phyloP scores from a whole-genome alignment of 164 flowering plant species.

The Paratinospora sagittata region DNA sequence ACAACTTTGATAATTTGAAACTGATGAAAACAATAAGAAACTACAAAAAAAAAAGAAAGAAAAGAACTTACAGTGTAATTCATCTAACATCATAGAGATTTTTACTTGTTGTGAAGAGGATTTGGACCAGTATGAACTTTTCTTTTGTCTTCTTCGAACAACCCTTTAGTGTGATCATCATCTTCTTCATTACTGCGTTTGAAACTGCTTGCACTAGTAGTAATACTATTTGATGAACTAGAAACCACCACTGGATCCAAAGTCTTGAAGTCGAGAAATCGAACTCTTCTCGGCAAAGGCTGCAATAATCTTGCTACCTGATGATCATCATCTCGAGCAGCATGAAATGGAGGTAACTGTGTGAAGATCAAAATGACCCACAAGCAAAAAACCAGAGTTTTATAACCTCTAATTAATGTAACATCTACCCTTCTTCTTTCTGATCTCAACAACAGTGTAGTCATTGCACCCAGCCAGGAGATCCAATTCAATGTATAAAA shows the following conservation, averaged over 20 bases:
- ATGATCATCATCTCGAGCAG: not conserved
- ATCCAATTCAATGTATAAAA: not conserved
- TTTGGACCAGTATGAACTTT: slow-evolving; percentile 64
- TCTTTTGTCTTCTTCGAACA: slow-evolving; percentile 55
- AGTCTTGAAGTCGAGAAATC: slow-evolving; percentile 13
- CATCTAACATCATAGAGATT: not conserved
- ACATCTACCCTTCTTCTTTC: slow-evolving; percentile 7
- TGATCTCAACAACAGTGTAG: not conserved
- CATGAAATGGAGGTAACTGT: slow-evolving; percentile 9
- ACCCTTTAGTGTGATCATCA: slow-evolving; percentile 10
- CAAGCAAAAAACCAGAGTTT: slow-evolving; percentile 20
- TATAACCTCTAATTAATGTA: slow-evolving; percentile 7
- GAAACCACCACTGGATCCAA: slow-evolving; percentile 17
- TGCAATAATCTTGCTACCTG: not conserved
- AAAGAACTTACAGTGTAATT: not conserved
- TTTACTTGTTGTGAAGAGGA: slow-evolving; percentile 60
- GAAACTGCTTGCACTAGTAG: not conserved
- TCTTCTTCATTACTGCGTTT: not conserved
- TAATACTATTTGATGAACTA: slow-evolving; percentile 10
- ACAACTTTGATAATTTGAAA: not conserved
- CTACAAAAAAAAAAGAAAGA: no score
- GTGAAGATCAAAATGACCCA: slow-evolving; percentile 33
- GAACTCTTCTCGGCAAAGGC: slow-evolving; percentile 22
- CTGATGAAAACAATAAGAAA: slow-evolving; percentile 2
- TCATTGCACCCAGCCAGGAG: slow-evolving; percentile 17